Evolutionary conservation across 495 filamentous ascomycete genomes (phyloP).

Genomic region (Penicillium diatomitis): DNA sequence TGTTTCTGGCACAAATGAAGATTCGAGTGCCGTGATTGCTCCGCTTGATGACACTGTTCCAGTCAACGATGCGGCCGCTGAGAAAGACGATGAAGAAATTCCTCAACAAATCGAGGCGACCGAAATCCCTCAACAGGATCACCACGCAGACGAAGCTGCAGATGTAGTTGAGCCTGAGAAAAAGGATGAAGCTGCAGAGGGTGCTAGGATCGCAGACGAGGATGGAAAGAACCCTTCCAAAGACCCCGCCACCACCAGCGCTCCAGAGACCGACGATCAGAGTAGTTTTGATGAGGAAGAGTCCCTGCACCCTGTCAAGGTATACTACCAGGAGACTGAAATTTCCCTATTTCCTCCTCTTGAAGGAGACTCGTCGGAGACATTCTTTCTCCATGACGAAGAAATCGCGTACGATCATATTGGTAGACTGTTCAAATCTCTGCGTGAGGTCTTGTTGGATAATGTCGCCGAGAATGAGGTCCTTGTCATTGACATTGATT

Average conservation of each 20-base stretch:
- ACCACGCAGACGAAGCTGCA: too few species aligned
- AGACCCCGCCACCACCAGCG: conserved; percentile 5
- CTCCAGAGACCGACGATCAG: conserved; percentile 6
- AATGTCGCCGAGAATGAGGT: conserved; percentile 61
- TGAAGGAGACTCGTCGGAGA: conserved; percentile 54
- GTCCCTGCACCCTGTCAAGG: conserved; percentile 42
- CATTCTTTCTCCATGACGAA: conserved; percentile 66
- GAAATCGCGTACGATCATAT: conserved; percentile 49
- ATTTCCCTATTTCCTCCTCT: conserved; percentile 65
- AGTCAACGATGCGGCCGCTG: too few species aligned
- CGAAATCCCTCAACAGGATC: too few species aligned
- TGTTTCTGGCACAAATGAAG: too few species aligned
- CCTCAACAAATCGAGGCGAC: too few species aligned
- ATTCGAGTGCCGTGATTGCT: too few species aligned
- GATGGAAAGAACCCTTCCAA: neutral
- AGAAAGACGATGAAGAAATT: too few species aligned
- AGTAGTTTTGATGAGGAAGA: conserved; percentile 5
- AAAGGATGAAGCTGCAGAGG: conserved; percentile 1
- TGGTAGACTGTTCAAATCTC: conserved; percentile 49
- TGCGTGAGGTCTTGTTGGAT: conserved; percentile 57
- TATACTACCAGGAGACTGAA: conserved; percentile 57
- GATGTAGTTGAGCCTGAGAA: too few species aligned
- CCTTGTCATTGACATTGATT: conserved; percentile 56
- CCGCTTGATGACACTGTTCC: too few species aligned
- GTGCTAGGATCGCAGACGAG: conserved; percentile 1